Base-by-base conservation (phyloP, 2,329 filamentous ascomycete species). In the Kalaharituber pfeilii region DNA sequence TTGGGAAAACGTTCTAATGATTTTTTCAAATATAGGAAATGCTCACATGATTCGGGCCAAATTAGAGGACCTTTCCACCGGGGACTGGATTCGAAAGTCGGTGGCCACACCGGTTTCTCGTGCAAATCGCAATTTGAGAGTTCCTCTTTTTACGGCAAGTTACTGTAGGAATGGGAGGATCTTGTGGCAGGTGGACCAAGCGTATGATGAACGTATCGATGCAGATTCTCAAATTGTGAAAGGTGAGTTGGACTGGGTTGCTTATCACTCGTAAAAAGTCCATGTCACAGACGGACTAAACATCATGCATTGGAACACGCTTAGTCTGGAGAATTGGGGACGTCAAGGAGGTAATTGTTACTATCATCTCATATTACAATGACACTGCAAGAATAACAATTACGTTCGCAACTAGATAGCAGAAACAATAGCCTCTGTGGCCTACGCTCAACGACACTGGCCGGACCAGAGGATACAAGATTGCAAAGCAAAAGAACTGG, bases 121-220 rank as follows among this genome's bases (percentile, higher is more conserved):
- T 18, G 2, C 2, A 39, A 5, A 9, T 3, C 20, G 15, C 13
- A 39, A 8, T 13, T 39, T 39, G 13, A 39, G 8, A 39, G 33
- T 39, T 39, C 33, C 13, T 18, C 30, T 56, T 15, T 49, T 47
- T 25, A n/a, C 54, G 39, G 56, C 56, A 4, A 49, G 27, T 26
- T 58, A 55, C 11, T 56, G 58, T 24, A 45, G n/a, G 18, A 56
- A 58, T 8, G 53, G 57, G 4, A 51, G 57, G n/a, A 58, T 60
- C 50, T 25, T 60, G 20, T 60, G 58, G 58, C 58, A 60, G 25
- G 51, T 60, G 5, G 58, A 59, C 50, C 28, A 57, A n/a, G 58
- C 50, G n/a, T 55, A 42, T 24, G 51, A 56, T 39, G 58, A 60
- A 27, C 53, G 56, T 13, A 27, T 29, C 11, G 53, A 42, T 25